Base-by-base conservation (phyloP, 192 early-diverging fungal species). In the Jimgerdemannia flammicorona region DNA sequence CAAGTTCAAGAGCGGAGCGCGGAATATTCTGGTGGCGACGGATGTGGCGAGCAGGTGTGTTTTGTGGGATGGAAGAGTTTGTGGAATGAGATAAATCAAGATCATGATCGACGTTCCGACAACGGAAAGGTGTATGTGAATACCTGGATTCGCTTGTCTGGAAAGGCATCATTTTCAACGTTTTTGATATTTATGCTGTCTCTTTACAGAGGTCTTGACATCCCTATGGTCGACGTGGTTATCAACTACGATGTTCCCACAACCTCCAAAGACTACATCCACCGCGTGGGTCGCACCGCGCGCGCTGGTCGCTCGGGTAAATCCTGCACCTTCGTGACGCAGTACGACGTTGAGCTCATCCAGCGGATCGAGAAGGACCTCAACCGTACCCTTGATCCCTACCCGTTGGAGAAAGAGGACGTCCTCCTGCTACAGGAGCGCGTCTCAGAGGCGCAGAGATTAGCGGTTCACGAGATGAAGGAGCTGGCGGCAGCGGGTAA, bases 191-290 rank as follows among this genome's bases (percentile, higher is more conserved):
- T 78, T n/a, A 67, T 74, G 4, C 66, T 14, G 74, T 84, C 29
- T 1, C 29, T 29, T 29, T 1, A 29, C 29, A 29, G 90, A 75
- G 93, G 97, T 29, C 81, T 99, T 74, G 97, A 99, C 88, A 99
- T 99, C 75, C 95, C 95, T n/a, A 80, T 91, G 2, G 97, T 99
- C 6, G 96, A 99, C 76, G 83, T 96, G 70, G 96, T 99, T 17
- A 87, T 99, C 77, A 99, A 99, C 85, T 99, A 96, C 78, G 97
- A 99, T 78, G 91, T 99, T 19, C 96, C 97, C 74, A 87, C 83
- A 75, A 93, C 90, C 73, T 93, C 91, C 70, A 95, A 95, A 81
- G 93, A 94, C 76, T 95, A 95, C 77, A 92, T 95, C 70, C 93
- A 95, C 84, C 90, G 94, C 59, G 93, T 95, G 3, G 94, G 94